Base-by-base conservation (phyloP, 2,329 filamentous ascomycete genomes). In the Colletotrichum shisoi region DNA sequence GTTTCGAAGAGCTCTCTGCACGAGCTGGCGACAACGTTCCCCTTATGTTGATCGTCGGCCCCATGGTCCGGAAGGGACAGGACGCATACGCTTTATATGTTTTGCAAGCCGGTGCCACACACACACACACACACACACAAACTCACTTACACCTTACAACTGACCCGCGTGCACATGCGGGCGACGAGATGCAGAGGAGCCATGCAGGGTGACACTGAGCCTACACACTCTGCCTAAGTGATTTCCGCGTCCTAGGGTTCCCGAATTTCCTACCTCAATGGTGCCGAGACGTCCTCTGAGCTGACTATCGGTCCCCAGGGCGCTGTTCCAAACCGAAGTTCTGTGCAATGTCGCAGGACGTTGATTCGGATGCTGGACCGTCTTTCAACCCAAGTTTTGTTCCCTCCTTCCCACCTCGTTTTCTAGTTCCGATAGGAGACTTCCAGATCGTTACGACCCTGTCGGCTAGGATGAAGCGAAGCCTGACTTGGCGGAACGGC, bases 101-200 rank as follows among this genome's bases (percentile, higher is more conserved):
- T 65, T 68, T 60, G 49, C 64, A 49, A 27, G 51, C 51, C 63
- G 52, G 61, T 51, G 65, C 65, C 65, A 67, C 59, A 39, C 53
- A 53, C 60, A 45, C 65, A 67, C 59, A 39, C 53, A 53, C 60
- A 45, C 54, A 34, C 57, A 40, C 66, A 62, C 62, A 65, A 44
- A 57, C 63, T 68, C 62, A 67, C 63, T 68, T 67, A 62, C 66
- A 68, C 57, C 63, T 68, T 40, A 54, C 66, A 66, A 44, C 54
- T 52, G 63, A 68, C 66, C 57, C 57, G 63, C 63, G 65, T 56
- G 49, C 24, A n/a, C 37, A 60, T 68, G 65, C 65, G 65, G 65
- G 65, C 61, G 49, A 60, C 62, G 49, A 65, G 65, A 68, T 49
- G 64, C 53, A 56, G 54, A 68, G 64, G 62, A 68, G 65, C 49